phyloP scores from a whole-genome alignment of 169 alveolate species.

The Plasmodium berghei region DNA sequence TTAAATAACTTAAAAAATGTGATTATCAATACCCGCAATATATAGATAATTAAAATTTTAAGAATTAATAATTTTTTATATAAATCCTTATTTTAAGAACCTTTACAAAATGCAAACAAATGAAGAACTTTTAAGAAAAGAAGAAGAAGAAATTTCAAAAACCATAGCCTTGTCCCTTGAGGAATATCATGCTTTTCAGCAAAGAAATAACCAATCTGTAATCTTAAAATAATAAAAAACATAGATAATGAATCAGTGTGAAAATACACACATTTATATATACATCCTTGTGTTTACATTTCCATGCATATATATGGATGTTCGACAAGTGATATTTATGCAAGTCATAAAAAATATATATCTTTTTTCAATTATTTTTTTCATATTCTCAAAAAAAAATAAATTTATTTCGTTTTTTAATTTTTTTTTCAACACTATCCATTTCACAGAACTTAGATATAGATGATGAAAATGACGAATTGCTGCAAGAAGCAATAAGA shows the following conservation, averaged over 20 bases:
- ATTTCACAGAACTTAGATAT: constrained; percentile 15
- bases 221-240: not conserved
- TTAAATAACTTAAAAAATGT: too few relatives aligned
- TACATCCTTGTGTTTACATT: not conserved
- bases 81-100: not conserved
- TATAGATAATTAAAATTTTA: too few relatives aligned
- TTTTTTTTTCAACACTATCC: too few relatives aligned
- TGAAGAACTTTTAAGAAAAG: constrained; percentile 71
- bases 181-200: constrained; percentile 60
- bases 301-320: not conserved
- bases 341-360: too few relatives aligned
- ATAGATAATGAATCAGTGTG: too few relatives aligned
- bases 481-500: constrained; percentile 71
- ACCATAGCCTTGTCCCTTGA: constrained; percentile 66
- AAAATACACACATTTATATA: not conserved
- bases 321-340: too few relatives aligned
- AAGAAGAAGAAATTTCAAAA: constrained; percentile 72
- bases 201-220: constrained; percentile 26
- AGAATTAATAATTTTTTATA: too few relatives aligned
- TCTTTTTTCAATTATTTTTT: too few relatives aligned
- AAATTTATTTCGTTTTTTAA: too few relatives aligned
- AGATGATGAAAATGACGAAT: constrained; percentile 72
- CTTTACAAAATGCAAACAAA: constrained; percentile 62
- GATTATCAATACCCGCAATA: too few relatives aligned
- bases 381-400: too few relatives aligned